A percentile compares a stretch with the other conserved stretches of the same genome.
Evolutionary conservation across 805 yeast genomes (phyloP).

Genomic region (Zygotorulaspora sp.): DNA sequence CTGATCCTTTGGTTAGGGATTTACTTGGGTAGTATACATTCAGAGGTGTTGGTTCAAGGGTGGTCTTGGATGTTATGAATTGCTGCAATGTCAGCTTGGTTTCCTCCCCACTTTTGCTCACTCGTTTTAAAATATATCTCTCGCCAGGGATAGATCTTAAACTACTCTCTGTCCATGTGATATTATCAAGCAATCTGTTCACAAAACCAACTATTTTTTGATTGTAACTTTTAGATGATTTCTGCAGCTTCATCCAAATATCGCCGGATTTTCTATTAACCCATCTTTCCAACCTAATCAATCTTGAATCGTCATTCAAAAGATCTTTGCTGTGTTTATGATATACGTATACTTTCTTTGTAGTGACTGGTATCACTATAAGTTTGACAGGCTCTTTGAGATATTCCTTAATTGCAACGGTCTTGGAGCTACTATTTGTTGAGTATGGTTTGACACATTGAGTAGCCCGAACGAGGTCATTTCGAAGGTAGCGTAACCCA

Average conservation of each 20-base stretch:
- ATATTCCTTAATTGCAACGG: conserved; percentile 15
- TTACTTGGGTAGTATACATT: conserved; percentile 50
- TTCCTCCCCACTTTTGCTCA: conserved; percentile 12
- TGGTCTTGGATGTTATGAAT: conserved; percentile 12
- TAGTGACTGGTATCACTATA: conserved; percentile 67
- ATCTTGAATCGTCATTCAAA: conserved; percentile 35
- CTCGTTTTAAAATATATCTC: conserved; percentile 43
- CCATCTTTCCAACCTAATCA: conserved; percentile 41
- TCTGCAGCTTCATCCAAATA: conserved; percentile 59
- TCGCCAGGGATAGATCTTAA: conserved; percentile 72
- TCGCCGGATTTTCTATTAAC: conserved; percentile 46
- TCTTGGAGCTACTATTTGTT: not conserved
- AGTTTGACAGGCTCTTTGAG: conserved; percentile 50
- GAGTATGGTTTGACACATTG: not conserved
- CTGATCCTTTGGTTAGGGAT: conserved; percentile 30
- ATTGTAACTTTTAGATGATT: conserved; percentile 54
- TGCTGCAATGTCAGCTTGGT: conserved; percentile 19
- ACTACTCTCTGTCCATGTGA: conserved; percentile 78
- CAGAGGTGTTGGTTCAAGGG: conserved; percentile 29
- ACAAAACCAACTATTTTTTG: conserved; percentile 52
- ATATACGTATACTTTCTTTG: conserved; percentile 55
- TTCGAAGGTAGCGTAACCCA: not conserved
- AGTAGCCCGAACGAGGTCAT: not conserved
- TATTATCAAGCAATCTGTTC: conserved; percentile 49
- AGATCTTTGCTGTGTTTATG: conserved; percentile 52